phyloP scores from a whole-genome alignment of 2,329 filamentous ascomycete genomes.

The Pezicula rhizophila region DNA sequence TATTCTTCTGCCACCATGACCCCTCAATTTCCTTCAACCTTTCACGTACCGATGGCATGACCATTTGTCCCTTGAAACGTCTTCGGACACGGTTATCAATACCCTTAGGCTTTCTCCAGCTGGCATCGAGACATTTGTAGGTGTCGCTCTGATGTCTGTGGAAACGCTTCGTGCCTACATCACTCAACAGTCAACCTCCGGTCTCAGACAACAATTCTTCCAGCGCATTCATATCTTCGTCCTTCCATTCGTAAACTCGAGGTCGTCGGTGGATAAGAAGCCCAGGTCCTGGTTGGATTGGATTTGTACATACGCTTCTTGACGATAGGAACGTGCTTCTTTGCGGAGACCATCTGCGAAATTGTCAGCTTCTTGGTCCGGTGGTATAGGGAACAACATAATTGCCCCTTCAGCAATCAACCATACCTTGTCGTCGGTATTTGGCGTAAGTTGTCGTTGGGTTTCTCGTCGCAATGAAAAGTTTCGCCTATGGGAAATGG shows the following conservation, averaged over 20 bases:
- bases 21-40: constrained; percentile 8
- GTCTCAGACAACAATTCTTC: neutral
- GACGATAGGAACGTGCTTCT: constrained; percentile 98
- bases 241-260: neutral
- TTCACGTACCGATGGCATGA: constrained; percentile 92
- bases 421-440: constrained; percentile 26
- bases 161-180: constrained; percentile 85
- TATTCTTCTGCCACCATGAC: constrained; percentile 1
- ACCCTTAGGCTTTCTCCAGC: constrained; percentile 99
- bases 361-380: constrained; percentile 7
- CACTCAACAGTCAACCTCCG: constrained; percentile 26
- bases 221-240: neutral
- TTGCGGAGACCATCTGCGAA: constrained; percentile 90
- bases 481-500: neutral
- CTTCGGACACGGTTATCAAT: constrained; percentile 97
- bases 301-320: constrained; percentile 88
- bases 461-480: neutral
- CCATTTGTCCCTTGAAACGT: constrained; percentile 92
- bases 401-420: neutral
- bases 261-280: neutral
- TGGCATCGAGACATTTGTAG: constrained; percentile 84
- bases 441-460: constrained; percentile 23
- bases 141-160: constrained; percentile 95
- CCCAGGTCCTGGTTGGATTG: constrained; percentile 2
- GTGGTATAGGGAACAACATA: neutral